phyloP scores from a whole-genome alignment of 352 stramenopile genomes.

The Albugo laibachii region DNA sequence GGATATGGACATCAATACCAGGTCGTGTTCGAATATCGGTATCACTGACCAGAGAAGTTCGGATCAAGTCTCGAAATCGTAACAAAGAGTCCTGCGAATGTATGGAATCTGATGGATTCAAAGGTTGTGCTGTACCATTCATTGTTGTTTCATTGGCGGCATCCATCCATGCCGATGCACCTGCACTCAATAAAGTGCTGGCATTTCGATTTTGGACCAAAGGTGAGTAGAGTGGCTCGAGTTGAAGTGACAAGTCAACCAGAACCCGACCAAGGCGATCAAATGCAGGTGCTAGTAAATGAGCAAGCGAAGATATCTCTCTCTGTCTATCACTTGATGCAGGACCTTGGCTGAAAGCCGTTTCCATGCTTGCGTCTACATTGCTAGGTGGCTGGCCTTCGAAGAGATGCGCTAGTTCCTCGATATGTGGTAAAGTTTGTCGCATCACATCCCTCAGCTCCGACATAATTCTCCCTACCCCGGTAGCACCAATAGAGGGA shows the following conservation, averaged over 20 bases:
- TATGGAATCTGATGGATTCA: too few species aligned
- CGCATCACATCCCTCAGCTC: conserved; percentile 44
- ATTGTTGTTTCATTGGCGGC: conserved; percentile 13
- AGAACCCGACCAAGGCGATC: conserved; percentile 61
- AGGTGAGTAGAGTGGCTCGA: conserved; percentile 16
- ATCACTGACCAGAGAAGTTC: conserved; percentile 13
- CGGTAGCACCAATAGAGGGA: conserved; percentile 17
- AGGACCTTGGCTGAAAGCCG: not conserved
- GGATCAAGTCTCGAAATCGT: conserved; percentile 42
- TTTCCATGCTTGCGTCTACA: not conserved
- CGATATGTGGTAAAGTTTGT: conserved; percentile 47
- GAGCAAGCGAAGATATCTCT: conserved; percentile 38
- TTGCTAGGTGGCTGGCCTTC: conserved; percentile 11
- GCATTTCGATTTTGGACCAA: too few species aligned
- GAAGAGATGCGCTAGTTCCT: conserved; percentile 37
- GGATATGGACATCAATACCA: conserved; percentile 76
- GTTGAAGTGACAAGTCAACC: conserved; percentile 31
- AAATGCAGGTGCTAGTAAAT: conserved; percentile 51
- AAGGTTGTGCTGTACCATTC: too few species aligned
- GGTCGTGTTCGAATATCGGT: conserved; percentile 14
- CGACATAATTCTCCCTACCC: conserved; percentile 26
- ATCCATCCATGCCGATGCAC: conserved; percentile 4
- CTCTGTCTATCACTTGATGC: conserved; percentile 2
- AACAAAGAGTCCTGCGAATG: conserved; percentile 34
- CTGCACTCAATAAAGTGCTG: not conserved